Percentiles rank a stretch among this genome's conserved stretches.
phyloP scores from a whole-genome alignment of 2,329 filamentous ascomycete genomes.

The Verticillium dahliae region DNA sequence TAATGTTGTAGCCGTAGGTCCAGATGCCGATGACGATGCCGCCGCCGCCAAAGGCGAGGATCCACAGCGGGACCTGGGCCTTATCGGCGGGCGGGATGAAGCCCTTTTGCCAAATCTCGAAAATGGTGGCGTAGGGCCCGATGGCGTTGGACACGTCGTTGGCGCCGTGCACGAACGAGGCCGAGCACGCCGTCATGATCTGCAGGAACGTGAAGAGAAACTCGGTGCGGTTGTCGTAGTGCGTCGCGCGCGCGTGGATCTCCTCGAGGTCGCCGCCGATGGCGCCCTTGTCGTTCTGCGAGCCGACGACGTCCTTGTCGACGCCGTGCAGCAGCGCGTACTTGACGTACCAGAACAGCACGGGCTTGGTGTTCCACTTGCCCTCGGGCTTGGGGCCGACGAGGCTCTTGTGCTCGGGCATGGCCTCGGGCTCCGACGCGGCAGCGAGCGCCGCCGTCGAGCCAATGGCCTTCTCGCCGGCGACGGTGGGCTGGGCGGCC shows the following conservation, averaged over 20 bases:
- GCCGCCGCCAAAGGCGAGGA: slow-evolving; percentile 47
- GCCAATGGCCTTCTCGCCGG: neutral
- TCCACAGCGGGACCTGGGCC: slow-evolving; percentile 51
- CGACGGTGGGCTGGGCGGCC: neutral
- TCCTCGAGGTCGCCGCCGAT: slow-evolving; percentile 47
- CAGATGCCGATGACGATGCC: slow-evolving; percentile 50
- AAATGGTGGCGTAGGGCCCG: slow-evolving; percentile 57
- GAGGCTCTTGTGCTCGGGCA: slow-evolving; percentile 21
- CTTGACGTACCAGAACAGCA: slow-evolving; percentile 38
- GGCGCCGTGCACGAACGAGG: slow-evolving; percentile 59
- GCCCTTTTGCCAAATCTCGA: slow-evolving; percentile 43
- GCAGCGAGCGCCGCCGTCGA: neutral
- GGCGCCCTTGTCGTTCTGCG: slow-evolving; percentile 28
- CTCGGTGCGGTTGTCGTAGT: slow-evolving; percentile 56
- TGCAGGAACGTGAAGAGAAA: slow-evolving; percentile 55
- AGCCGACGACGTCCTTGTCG: slow-evolving; percentile 31
- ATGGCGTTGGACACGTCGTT: slow-evolving; percentile 60
- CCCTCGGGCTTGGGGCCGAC: slow-evolving; percentile 34
- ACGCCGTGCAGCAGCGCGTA: slow-evolving; percentile 39
- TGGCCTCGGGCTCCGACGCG: slow-evolving; percentile 11
- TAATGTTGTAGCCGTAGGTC: slow-evolving; percentile 59
- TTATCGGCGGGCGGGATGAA: slow-evolving; percentile 34
- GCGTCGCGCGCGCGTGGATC: slow-evolving; percentile 48
- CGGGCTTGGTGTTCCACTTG: slow-evolving; percentile 32
- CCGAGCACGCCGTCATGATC: slow-evolving; percentile 52